Evolutionary conservation across 176 grass and related monocot species (phyloP), one percentile per base, ranked within the genome.

Genomic region (Carex parvula): DNA sequence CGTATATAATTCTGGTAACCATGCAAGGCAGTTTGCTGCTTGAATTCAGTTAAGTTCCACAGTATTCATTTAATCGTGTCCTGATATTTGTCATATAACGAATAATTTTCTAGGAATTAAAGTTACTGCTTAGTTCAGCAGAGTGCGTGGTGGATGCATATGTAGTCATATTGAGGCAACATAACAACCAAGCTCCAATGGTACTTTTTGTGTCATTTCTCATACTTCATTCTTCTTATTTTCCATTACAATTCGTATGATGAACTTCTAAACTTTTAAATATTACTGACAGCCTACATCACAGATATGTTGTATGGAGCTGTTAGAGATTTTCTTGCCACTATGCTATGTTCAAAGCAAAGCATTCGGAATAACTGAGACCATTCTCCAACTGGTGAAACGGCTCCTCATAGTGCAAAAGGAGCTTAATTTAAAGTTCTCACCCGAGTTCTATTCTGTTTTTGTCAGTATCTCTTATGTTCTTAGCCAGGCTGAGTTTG

Each of bases 101-200:
- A 46, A 82, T 65, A 9, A 63, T 87, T 89, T 85, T 52, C 72
- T 72, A 93, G 96, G 93, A 95, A 83, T 29, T 84, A 24, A 59
- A 87, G 50, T 88, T 83, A 69, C 84, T 92, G 84, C 88, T 92
- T 86, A 86, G 80, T 87, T 92, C 85, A 26, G 84, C 91, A 26
- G 89, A 95, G 76, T 89, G 84, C 52, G 84, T 95, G 85, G 80
- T 95, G 32, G 89, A 95, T 93, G 89, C 96, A 81, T 92, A 92
- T 83, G 85, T 90, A 63, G 70, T 99, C 30, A 84, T 98, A 55
- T 72, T 95, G 88, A 99, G 83, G 85, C 90, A 95, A 79, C 81
- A 66, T 18, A 44, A 91, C 35, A 62, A 12, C 91, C 76, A 64
- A 77, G 62, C 57, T 83, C 76, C 89, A 77, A 90, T 83, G 88